Conservation (phyloP, 176 grass and related monocot genomes). For the maize (Zea mays) region Zm-B73-REFERENCE-NAM-5.0 NC_050097.1:198113501-198114000, state of each 20-base stretch:
- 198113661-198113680: constrained; percentile 18
- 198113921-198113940: constrained; percentile 37
- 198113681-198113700: neutral
- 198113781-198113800: constrained; percentile 58
- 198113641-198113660: constrained; percentile 32
- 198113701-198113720: constrained; percentile 1
- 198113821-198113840: constrained; percentile 41
- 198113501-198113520: neutral
- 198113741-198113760: constrained; percentile 46
- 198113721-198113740: constrained; percentile 15
- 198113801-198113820: constrained; percentile 34
- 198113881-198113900: constrained; percentile 53
- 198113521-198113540: constrained; percentile 7
- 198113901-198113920: constrained; percentile 48
- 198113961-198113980: constrained; percentile 37
- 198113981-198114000: constrained; percentile 22
- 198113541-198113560: constrained; percentile 41
- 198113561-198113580: constrained; percentile 47
- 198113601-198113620: constrained; percentile 38
- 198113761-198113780: constrained; percentile 20
- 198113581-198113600: constrained; percentile 40
- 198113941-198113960: constrained; percentile 42
- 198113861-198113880: constrained; percentile 39
- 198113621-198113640: constrained; percentile 26
- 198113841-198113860: constrained; percentile 41